Percentiles rank a stretch among this genome's conserved stretches.
Conservation (phyloP, 768 basidiomycete genomes). For the Nidularia sp. region DNA sequence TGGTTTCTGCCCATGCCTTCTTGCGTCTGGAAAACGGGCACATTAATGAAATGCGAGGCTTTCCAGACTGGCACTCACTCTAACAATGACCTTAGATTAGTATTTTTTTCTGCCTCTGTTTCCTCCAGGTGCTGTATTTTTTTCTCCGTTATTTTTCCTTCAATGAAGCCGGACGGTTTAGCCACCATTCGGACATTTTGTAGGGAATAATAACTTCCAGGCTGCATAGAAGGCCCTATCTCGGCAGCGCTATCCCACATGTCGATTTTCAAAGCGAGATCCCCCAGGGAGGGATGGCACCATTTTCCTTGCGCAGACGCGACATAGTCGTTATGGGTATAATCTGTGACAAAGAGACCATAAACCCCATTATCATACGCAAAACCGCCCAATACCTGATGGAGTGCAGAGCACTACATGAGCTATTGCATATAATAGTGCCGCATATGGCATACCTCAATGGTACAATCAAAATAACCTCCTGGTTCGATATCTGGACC, state of each 20-base stretch:
- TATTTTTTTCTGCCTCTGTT: conserved; percentile 25
- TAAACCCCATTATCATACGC: conserved; percentile 31
- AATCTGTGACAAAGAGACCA: conserved; percentile 63
- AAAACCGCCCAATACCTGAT: conserved; percentile 47
- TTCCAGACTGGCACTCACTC: conserved; percentile 30
- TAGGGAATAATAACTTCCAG: conserved; percentile 49
- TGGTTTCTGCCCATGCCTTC: conserved; percentile 31
- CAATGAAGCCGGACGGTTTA: conserved; percentile 33
- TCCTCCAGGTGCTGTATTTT: conserved; percentile 44
- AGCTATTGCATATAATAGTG: neutral
- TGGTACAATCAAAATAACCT: conserved; percentile 61
- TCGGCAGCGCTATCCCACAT: conserved; percentile 52
- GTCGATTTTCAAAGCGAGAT: conserved; percentile 47
- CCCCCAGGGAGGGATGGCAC: conserved; percentile 42
- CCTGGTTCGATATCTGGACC: conserved; percentile 35
- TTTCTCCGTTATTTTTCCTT: conserved; percentile 46
- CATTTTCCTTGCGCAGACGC: conserved; percentile 31
- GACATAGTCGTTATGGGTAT: conserved; percentile 39
- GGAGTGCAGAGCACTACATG: neutral
- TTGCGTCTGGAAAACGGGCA: conserved; percentile 39
- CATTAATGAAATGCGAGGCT: too few species aligned
- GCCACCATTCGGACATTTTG: conserved; percentile 45
- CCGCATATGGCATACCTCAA: conserved; percentile 42
- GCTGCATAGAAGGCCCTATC: conserved; percentile 36
- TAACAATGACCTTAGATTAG: conserved; percentile 44